Percentiles rank a stretch among this genome's conserved stretches.
phyloP scores from a whole-genome alignment of 2,329 filamentous ascomycete species.

The Colletotrichum gigasporum region DNA sequence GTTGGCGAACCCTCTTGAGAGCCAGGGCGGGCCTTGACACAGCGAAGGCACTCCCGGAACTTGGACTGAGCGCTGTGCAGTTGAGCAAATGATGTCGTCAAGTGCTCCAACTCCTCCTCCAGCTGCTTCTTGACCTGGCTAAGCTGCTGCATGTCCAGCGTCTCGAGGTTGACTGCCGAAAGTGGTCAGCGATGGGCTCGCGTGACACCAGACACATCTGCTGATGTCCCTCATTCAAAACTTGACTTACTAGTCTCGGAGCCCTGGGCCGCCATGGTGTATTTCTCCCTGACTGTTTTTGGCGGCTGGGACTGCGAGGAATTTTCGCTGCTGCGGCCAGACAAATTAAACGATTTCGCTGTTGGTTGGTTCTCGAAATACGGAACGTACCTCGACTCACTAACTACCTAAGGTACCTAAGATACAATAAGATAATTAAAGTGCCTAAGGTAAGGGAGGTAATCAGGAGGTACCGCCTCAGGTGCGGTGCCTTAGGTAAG shows the following conservation, averaged over 20 bases:
- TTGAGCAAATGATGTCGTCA: slow-evolving; percentile 89
- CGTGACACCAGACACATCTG: not conserved
- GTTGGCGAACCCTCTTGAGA: slow-evolving; percentile 40
- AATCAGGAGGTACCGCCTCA: too few relatives aligned
- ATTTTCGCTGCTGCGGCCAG: too few relatives aligned
- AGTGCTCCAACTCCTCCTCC: slow-evolving; percentile 94
- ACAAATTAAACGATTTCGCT: too few relatives aligned
- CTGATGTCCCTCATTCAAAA: not conserved
- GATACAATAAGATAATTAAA: too few relatives aligned
- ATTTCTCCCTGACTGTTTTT: too few relatives aligned
- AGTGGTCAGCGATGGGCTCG: not conserved
- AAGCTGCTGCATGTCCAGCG: slow-evolving; percentile 85
- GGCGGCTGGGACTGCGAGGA: too few relatives aligned
- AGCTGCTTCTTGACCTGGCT: slow-evolving; percentile 94
- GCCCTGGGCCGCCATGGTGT: slow-evolving; percentile 26
- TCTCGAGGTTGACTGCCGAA: slow-evolving; percentile 69
- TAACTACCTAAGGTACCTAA: too few relatives aligned
- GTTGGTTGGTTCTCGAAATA: too few relatives aligned
- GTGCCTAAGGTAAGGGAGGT: too few relatives aligned
- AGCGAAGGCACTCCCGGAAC: slow-evolving; percentile 88
- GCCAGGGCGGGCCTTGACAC: slow-evolving; percentile 65
- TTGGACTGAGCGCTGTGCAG: slow-evolving; percentile 90
- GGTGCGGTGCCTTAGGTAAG: too few relatives aligned
- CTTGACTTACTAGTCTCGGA: slow-evolving; percentile 24
- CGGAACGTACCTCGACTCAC: too few relatives aligned